Evolutionary conservation across 441 rosid species (phyloP), one percentile per base, ranked within the genome.

Genomic region (Pelargonium cotyledonis): DNA sequence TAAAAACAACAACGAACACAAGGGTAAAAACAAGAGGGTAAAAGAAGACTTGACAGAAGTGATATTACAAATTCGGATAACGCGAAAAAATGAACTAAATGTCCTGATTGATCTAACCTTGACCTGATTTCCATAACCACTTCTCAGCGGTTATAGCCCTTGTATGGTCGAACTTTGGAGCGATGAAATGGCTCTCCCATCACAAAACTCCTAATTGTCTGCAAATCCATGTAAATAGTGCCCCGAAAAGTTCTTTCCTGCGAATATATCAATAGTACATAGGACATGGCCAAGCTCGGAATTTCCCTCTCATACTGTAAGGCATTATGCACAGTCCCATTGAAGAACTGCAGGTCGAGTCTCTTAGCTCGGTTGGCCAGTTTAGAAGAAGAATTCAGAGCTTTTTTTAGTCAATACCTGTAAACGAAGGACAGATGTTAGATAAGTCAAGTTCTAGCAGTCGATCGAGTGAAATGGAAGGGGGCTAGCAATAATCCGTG

Each of bases 281-380:
- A 19, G 31, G 26, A 10, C 40, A 26, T 61, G 65, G 65, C 63
- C 65, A 53, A 61, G 65, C 65, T 61, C 35, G 8, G 16, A 14
- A 61, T 26, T 61, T 26, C 16, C 19, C 62, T 16, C 62, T 19
- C 63, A 58, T 58, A 58, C 63, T 19, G 63, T 58, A 29, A 58
- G 26, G 63, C 63, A 46, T 10, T 46, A 10, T 46, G n/a, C n/a
- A 12, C 51, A 46, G 51, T 11, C 51, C 51, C n/a, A 7, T 46
- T 46, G 51, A 46, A 11, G 51, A 12, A 46, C 51, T 46, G 51
- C 14, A 0, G n/a, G n/a, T 46, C 14, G 65, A 61, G 40, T 11
- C 65, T 61, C 65, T 61, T 26, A 61, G 40, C 65, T 61, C 40
- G 40, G 65, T 61, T 61, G 65, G 40, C 65, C 40, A 26, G 65